A percentile compares a stretch with the other conserved stretches of the same genome.
Evolutionary conservation across 192 early-diverging fungal species (phyloP).

Genomic region (Backusella morwellensis): DNA sequence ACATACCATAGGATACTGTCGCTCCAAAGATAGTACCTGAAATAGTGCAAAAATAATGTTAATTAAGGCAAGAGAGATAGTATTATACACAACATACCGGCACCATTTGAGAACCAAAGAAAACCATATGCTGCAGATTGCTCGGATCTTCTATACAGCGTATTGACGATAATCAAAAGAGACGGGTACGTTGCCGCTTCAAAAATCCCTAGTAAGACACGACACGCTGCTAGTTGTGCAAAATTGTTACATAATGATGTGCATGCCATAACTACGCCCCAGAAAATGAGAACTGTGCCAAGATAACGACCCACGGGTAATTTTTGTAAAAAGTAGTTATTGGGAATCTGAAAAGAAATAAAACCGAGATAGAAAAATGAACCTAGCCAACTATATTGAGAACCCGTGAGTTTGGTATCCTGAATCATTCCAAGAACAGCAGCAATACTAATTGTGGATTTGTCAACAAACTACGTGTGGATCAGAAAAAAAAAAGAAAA

Average conservation of each 20-base stretch:
- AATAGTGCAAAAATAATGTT: background rate
- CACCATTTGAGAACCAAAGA: constrained; percentile 25
- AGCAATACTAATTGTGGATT: constrained; percentile 11
- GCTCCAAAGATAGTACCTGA: constrained; percentile 17
- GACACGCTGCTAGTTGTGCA: constrained; percentile 17
- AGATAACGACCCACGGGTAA: constrained; percentile 18
- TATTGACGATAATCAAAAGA: constrained; percentile 19
- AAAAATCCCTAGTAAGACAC: constrained; percentile 26
- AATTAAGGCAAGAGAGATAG: too few relatives aligned
- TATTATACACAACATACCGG: background rate
- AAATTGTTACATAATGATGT: constrained; percentile 24
- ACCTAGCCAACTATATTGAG: constrained; percentile 13
- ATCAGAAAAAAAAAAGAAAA: background rate
- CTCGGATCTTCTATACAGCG: constrained; percentile 29
- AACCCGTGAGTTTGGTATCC: constrained; percentile 2
- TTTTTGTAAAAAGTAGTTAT: constrained; percentile 27
- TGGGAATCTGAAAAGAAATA: constrained; percentile 22
- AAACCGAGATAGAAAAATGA: constrained; percentile 27
- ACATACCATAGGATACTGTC: constrained; percentile 20
- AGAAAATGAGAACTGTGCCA: constrained; percentile 16
- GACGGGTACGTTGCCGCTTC: constrained; percentile 30
- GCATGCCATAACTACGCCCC: constrained; percentile 15
- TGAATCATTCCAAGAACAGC: constrained; percentile 16
- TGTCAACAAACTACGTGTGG: constrained; percentile 22
- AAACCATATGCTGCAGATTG: constrained; percentile 16